These are phyloP conservation scores for Diplodia corticola DNA, from an alignment of 2,329 filamentous ascomycete species.

Conservation along the genomic window DNA sequence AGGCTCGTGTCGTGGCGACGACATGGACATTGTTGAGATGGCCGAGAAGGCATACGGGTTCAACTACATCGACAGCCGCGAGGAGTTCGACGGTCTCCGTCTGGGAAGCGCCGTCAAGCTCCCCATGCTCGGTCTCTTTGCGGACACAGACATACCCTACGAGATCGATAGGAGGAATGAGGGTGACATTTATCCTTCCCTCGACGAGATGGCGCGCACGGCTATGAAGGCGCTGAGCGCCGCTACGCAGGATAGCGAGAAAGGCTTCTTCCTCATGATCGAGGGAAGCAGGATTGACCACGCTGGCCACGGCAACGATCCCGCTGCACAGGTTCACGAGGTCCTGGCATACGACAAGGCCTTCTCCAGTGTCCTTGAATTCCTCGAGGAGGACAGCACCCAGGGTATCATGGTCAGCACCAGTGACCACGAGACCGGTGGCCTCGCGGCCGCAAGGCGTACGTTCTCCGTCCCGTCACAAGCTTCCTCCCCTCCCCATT, in stretches of 20 bases:
- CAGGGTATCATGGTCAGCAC: constrained; percentile 84
- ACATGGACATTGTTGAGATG: constrained; percentile 70
- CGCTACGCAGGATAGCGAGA: constrained; percentile 78
- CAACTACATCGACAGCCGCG: constrained; percentile 71
- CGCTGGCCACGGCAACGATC: constrained; percentile 67
- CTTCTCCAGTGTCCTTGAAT: constrained; percentile 80
- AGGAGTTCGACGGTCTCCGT: constrained; percentile 73
- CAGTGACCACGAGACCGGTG: constrained; percentile 95
- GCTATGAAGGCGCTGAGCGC: constrained; percentile 77
- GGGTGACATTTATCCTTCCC: constrained; percentile 77
- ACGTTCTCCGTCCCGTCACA: constrained; percentile 41
- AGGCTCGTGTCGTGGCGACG: constrained; percentile 80
- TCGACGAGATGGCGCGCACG: constrained; percentile 87
- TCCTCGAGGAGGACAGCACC: constrained; percentile 70
- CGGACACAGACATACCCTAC: constrained; percentile 79
- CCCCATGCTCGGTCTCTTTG: constrained; percentile 84
- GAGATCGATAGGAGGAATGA: constrained; percentile 85
- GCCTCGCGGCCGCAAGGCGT: constrained; percentile 78
- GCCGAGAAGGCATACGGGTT: constrained; percentile 74
- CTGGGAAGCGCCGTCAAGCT: constrained; percentile 68
- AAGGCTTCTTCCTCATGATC: constrained; percentile 98
- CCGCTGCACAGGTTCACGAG: constrained; percentile 66
- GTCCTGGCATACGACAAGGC: constrained; percentile 93
- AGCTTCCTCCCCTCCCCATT: neutral
- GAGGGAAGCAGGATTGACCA: constrained; percentile 96